These are phyloP conservation scores for Rhodofomes roseus DNA, from an alignment of 1,284 basidiomycete genomes.

Conservation along the genomic window DNA sequence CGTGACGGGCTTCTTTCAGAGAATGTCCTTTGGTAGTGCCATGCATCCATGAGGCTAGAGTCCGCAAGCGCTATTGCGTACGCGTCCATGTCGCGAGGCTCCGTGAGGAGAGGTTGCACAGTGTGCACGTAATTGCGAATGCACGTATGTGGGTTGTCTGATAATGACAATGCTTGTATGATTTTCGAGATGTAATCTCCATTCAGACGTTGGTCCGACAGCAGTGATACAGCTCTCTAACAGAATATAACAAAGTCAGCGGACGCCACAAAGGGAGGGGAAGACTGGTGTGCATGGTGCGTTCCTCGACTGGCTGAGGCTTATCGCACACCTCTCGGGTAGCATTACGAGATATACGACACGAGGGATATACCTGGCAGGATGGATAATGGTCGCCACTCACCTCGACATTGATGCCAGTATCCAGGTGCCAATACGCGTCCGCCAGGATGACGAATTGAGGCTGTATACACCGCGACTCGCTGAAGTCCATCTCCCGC, in stretches of 20 bases:
- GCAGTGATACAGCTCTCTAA: slow-evolving; percentile 63
- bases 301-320: too few relatives aligned
- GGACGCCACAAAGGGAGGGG: too few relatives aligned
- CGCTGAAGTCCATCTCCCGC: slow-evolving; percentile 50
- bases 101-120: slow-evolving; percentile 61
- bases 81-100: slow-evolving; percentile 63
- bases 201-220: slow-evolving; percentile 70
- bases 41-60: slow-evolving; percentile 60
- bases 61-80: slow-evolving; percentile 66
- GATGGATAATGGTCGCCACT: slow-evolving; percentile 25
- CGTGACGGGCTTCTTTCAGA: slow-evolving; percentile 51
- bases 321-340: too few relatives aligned
- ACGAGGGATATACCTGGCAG: not conserved
- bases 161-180: slow-evolving; percentile 57
- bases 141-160: slow-evolving; percentile 45
- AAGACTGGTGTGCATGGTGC: not conserved
- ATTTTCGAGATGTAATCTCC: slow-evolving; percentile 75
- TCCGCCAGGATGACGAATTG: slow-evolving; percentile 70
- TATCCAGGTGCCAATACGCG: slow-evolving; percentile 78
- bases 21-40: slow-evolving; percentile 69
- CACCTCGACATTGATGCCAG: slow-evolving; percentile 58
- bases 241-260: not conserved
- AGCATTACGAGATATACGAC: too few relatives aligned
- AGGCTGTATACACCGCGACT: slow-evolving; percentile 59
- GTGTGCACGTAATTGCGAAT: slow-evolving; percentile 68